Conservation (phyloP, 257 asterid species). For the Plectranthus barbatus region DNA sequence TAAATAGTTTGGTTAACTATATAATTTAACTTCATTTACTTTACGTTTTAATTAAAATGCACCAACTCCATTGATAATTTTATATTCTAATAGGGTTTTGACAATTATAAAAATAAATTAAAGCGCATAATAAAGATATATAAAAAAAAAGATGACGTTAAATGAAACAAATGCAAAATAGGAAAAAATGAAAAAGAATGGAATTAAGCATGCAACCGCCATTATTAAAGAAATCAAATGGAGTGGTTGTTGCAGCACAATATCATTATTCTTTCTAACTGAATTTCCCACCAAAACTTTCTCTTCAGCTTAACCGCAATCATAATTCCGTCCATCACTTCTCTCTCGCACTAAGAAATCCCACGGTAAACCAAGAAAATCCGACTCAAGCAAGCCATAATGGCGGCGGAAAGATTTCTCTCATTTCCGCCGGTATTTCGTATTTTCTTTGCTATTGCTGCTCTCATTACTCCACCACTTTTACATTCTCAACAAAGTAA, state of each 20-base stretch:
- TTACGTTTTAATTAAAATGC: too few relatives aligned
- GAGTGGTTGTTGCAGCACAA: not conserved
- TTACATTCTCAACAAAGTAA: slow-evolving; percentile 49
- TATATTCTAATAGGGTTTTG: too few relatives aligned
- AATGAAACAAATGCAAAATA: too few relatives aligned
- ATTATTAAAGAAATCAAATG: not conserved
- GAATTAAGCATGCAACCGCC: not conserved
- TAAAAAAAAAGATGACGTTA: too few relatives aligned
- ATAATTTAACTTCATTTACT: too few relatives aligned
- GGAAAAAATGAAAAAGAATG: not conserved
- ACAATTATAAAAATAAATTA: too few relatives aligned
- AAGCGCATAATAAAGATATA: too few relatives aligned
- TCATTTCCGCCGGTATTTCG: slow-evolving; percentile 8
- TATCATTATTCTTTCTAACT: slow-evolving; percentile 17
- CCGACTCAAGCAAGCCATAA: not conserved
- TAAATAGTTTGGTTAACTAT: too few relatives aligned
- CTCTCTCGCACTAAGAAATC: not conserved
- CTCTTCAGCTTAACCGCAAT: slow-evolving; percentile 2
- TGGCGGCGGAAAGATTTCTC: slow-evolving; percentile 9
- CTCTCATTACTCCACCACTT: slow-evolving; percentile 27
- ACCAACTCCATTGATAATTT: too few relatives aligned
- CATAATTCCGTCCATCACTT: slow-evolving; percentile 8
- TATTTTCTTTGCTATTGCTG: slow-evolving; percentile 20
- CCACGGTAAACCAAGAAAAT: slow-evolving; percentile 9
- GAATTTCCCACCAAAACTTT: slow-evolving; percentile 64